Percentiles rank a stretch among this genome's conserved stretches.
These are phyloP conservation scores for Talaromyces sp. DNA, from an alignment of 2,329 filamentous ascomycete species.

Conservation along the genomic window DNA sequence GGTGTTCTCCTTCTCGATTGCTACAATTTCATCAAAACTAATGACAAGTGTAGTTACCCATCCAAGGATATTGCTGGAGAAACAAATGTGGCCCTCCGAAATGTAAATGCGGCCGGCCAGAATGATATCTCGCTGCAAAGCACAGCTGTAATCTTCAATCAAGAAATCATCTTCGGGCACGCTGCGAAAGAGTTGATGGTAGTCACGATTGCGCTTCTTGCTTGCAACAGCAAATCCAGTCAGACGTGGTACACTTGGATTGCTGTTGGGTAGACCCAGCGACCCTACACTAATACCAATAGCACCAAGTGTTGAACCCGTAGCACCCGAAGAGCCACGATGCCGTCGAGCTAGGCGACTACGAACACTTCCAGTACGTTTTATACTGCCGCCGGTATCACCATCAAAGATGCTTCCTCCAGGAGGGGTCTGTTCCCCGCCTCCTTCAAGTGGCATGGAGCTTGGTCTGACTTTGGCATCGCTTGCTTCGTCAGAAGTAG, in stretches of 20 bases:
- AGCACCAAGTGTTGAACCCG: constrained; percentile 64
- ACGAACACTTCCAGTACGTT: constrained; percentile 62
- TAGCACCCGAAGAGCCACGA: constrained; percentile 73
- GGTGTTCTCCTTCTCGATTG: constrained; percentile 93
- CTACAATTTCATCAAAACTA: constrained; percentile 95
- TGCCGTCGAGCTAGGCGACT: constrained; percentile 66
- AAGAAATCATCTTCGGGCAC: constrained; percentile 97
- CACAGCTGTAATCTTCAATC: constrained; percentile 97
- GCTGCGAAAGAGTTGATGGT: constrained; percentile 88
- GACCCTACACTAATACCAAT: constrained; percentile 66
- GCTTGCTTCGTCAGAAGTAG: constrained; percentile 31
- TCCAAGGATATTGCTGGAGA: constrained; percentile 96
- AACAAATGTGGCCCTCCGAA: constrained; percentile 94
- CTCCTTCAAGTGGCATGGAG: constrained; percentile 25
- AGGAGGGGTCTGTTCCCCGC: constrained; percentile 61
- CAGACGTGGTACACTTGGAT: constrained; percentile 63
- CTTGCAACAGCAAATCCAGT: constrained; percentile 95
- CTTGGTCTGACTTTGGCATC: constrained; percentile 26
- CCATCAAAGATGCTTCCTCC: constrained; percentile 61
- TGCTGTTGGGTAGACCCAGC: constrained; percentile 58
- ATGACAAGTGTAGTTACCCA: constrained; percentile 98
- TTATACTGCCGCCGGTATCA: constrained; percentile 47
- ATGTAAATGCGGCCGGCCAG: constrained; percentile 92
- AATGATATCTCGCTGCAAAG: constrained; percentile 89
- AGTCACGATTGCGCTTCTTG: constrained; percentile 93